Percentiles rank a stretch among this genome's conserved stretches.
These are phyloP conservation scores for Trichoderma polysporum DNA, from an alignment of 2,329 filamentous ascomycete species.

Conservation along the genomic window DNA sequence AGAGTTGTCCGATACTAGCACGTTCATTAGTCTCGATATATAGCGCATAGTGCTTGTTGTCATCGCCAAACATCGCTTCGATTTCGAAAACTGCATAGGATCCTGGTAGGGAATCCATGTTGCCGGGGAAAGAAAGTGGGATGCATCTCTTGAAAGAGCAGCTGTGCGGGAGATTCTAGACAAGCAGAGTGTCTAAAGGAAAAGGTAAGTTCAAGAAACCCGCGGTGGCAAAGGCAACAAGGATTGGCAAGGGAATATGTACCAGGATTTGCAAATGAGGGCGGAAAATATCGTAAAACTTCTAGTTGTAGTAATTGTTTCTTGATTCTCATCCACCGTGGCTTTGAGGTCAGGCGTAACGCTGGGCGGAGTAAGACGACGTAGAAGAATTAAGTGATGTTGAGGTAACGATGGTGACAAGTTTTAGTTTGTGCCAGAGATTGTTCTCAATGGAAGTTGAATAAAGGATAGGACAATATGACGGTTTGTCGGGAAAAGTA, in stretches of 20 bases:
- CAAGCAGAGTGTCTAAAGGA: neutral
- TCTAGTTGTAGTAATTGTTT: neutral
- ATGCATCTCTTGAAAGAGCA: neutral
- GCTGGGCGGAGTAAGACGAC: neutral
- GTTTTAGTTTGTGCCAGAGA: neutral
- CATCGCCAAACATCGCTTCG: neutral
- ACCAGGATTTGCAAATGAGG: neutral
- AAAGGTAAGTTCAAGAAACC: neutral
- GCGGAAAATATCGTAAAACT: neutral
- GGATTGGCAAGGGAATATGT: neutral
- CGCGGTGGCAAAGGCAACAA: neutral
- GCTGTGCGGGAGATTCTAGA: neutral
- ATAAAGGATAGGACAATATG: neutral
- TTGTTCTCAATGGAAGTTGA: too few species aligned
- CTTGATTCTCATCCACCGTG: neutral
- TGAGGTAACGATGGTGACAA: neutral
- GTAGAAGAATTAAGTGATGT: neutral
- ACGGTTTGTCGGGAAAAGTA: neutral
- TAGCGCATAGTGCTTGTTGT: neutral
- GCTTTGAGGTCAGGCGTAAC: neutral
- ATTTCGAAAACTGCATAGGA: conserved; percentile 5
- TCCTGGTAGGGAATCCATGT: neutral
- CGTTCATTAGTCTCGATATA: conserved; percentile 1
- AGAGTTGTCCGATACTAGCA: neutral
- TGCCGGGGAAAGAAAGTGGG: neutral